Base-by-base conservation (phyloP, 768 basidiomycete species). In the Antrodiella citrinella region DNA sequence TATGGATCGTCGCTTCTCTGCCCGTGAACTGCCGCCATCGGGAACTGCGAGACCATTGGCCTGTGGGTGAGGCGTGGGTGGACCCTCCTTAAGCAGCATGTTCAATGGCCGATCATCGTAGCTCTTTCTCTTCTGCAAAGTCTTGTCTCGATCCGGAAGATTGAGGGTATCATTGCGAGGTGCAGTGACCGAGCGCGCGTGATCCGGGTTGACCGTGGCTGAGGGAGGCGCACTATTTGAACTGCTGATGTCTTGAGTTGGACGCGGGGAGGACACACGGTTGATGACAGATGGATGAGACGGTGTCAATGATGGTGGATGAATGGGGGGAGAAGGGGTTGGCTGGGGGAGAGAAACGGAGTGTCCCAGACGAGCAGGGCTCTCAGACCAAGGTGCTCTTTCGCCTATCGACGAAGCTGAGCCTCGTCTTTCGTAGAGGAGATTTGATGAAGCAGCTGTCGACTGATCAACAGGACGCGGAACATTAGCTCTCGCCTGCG, bases 1-100 rank as follows among this genome's bases (percentile, higher is more conserved):
- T 53, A 81, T 80, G 3, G 80, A 81, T 19, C 73, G 66, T 11
- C 80, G 67, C 42, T 70, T 74, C 21, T 74, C 76, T 0, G 69
- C 65, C 26, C 74, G 69, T 4, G 65, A 64, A 0, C 67, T 67
- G 4, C 53, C 53, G 15, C 53, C 49, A 52, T 62, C 44, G 40
- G 72, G 56, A 45, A 69, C 58, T 45, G 57, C 51, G 43, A 67
- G 59, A 19, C 54, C 59, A 15, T 26, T 42, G 18, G 42, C 23
- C 23, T 50, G 51, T n/a, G 26, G 54, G 50, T 20, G 55, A 54
- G 45, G 45, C 45, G 53, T 44, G 11, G 5, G 4, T 46, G 23
- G 30, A 35, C 30, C 51, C 15, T 48, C 38, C 40, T 53, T 61
- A 12, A 66, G 59, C 20, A 69, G 62, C 25, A 68, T 50, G 52